Conservation (phyloP, 1,139 yeast species). For the Ogataea hybrid region DNA sequence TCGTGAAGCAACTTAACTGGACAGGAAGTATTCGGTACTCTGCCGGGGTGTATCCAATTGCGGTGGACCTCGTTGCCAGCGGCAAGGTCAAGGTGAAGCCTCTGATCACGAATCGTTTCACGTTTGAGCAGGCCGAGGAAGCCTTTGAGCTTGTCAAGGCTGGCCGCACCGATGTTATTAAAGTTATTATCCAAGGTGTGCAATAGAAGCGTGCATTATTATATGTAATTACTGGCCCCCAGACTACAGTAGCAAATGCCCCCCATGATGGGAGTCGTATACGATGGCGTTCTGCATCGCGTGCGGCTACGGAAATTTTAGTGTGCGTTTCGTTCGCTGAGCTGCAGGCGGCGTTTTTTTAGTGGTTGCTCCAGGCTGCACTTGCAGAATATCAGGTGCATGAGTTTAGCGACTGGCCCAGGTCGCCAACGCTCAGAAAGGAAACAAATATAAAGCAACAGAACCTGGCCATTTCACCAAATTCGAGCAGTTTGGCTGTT, state of each 20-base stretch:
- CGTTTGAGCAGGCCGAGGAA: slow-evolving; percentile 69
- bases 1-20: slow-evolving; percentile 66
- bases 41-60: slow-evolving; percentile 71
- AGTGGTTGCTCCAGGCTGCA: neutral
- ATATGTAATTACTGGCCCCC: neutral
- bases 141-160: slow-evolving; percentile 70
- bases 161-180: slow-evolving; percentile 48
- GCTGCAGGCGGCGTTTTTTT: neutral
- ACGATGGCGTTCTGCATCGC: neutral
- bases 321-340: neutral
- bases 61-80: slow-evolving; percentile 63
- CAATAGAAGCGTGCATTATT: neutral
- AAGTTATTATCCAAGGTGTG: slow-evolving; percentile 58
- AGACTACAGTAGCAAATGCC: neutral
- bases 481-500: slow-evolving; percentile 3
- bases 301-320: slow-evolving; percentile 1
- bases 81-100: slow-evolving; percentile 61
- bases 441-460: slow-evolving; percentile 9
- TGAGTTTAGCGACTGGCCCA: neutral
- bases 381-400: slow-evolving; percentile 1
- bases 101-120: slow-evolving; percentile 77
- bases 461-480: neutral
- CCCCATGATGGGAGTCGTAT: neutral
- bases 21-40: slow-evolving; percentile 83
- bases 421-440: neutral